Percentiles rank a stretch among this genome's conserved stretches.
Conservation (phyloP, 1,284 basidiomycete genomes). For the Pholiota adiposa region DNA sequence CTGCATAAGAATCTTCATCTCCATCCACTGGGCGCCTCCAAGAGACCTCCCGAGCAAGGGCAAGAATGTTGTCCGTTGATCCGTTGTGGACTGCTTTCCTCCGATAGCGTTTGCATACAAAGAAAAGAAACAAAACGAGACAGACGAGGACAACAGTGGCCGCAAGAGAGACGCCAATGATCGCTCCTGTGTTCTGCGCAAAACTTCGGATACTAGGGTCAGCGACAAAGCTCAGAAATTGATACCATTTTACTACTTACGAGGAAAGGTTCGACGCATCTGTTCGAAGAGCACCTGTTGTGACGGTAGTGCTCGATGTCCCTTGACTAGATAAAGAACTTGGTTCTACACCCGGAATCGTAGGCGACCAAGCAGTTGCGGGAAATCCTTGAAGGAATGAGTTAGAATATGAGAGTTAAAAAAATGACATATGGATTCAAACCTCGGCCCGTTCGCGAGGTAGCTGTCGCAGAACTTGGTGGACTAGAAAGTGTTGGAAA, state of each 20-base stretch:
- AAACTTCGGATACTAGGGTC: slow-evolving; percentile 29
- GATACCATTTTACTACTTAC: slow-evolving; percentile 12
- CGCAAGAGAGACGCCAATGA: slow-evolving; percentile 38
- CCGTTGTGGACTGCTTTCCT: slow-evolving; percentile 15
- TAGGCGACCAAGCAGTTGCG: not conserved
- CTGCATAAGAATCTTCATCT: slow-evolving; percentile 23
- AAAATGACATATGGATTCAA: not conserved
- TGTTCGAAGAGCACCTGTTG: not conserved
- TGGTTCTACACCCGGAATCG: not conserved
- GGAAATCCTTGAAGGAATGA: not conserved
- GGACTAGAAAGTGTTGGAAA: too few relatives aligned
- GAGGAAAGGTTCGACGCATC: slow-evolving; percentile 11
- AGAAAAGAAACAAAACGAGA: slow-evolving; percentile 31
- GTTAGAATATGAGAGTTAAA: not conserved
- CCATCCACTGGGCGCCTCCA: slow-evolving; percentile 35
- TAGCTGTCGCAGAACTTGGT: too few relatives aligned
- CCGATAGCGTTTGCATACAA: slow-evolving; percentile 30
- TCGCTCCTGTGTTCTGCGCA: slow-evolving; percentile 37
- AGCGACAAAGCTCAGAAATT: not conserved
- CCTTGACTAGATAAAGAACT: not conserved
- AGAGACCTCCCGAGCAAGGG: slow-evolving; percentile 15
- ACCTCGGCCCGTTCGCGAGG: not conserved
- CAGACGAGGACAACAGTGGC: slow-evolving; percentile 25
- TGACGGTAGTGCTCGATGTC: not conserved
- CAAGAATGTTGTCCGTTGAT: slow-evolving; percentile 22